Evolutionary conservation across 2,329 filamentous ascomycete species (phyloP).

Genomic region (Pyrenophora seminiperda): DNA sequence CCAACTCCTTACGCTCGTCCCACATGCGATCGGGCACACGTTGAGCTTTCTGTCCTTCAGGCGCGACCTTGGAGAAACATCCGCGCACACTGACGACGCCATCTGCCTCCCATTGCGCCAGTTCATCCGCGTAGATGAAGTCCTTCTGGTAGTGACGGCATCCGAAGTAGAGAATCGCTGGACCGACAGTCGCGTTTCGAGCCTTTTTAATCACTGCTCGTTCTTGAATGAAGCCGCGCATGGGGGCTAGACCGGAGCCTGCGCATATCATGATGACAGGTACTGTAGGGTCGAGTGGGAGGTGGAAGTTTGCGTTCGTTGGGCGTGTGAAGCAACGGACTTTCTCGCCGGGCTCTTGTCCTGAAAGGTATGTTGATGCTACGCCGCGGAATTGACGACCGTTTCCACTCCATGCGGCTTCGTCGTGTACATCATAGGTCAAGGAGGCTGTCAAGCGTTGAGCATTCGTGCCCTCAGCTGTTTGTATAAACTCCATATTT

Average conservation of each 20-base stretch:
- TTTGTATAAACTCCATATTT: conserved; percentile 43
- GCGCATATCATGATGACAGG: conserved; percentile 56
- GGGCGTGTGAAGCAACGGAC: conserved; percentile 12
- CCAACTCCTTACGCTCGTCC: conserved; percentile 51
- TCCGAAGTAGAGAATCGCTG: conserved; percentile 66
- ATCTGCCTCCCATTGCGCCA: conserved; percentile 45
- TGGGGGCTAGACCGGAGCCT: conserved; percentile 38
- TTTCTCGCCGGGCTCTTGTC: conserved; percentile 9
- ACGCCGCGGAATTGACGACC: conserved; percentile 11
- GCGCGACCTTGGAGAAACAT: conserved; percentile 65
- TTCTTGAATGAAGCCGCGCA: conserved; percentile 43
- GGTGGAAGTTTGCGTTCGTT: conserved; percentile 13
- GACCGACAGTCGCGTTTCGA: conserved; percentile 53
- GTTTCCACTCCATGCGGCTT: conserved; percentile 10
- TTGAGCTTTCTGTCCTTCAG: conserved; percentile 59
- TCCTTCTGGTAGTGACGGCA: conserved; percentile 62
- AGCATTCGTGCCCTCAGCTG: background rate
- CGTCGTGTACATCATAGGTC: conserved; percentile 12
- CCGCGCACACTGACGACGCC: conserved; percentile 11
- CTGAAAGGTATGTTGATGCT: conserved; percentile 7
- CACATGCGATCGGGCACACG: conserved; percentile 58
- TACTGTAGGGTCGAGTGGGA: conserved; percentile 38
- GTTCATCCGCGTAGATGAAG: conserved; percentile 63
- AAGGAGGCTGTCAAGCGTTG: conserved; percentile 7
- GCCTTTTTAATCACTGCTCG: conserved; percentile 30